phyloP scores from a whole-genome alignment of 1,284 basidiomycete species.

The Grifola frondosa region DNA sequence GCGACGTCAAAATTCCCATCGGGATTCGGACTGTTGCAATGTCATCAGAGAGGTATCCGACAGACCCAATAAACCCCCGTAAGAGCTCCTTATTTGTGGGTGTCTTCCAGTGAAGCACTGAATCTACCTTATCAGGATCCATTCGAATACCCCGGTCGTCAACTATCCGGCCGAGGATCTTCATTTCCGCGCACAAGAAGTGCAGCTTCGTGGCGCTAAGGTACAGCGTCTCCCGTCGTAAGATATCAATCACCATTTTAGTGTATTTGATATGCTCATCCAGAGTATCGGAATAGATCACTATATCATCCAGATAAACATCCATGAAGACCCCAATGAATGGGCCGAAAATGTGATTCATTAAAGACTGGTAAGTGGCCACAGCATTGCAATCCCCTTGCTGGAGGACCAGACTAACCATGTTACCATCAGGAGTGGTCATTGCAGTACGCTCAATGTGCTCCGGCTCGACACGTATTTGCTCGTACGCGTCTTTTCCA shows the following conservation, averaged over 20 bases:
- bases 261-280: slow-evolving; percentile 29
- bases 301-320: slow-evolving; percentile 29
- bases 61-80: slow-evolving; percentile 18
- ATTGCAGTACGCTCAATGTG: slow-evolving; percentile 14
- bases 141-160: slow-evolving; percentile 30
- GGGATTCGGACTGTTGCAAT: slow-evolving; percentile 20
- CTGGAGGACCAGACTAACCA: slow-evolving; percentile 26
- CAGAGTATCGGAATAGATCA: slow-evolving; percentile 27
- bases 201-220: slow-evolving; percentile 29
- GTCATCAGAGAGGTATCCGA: slow-evolving; percentile 16
- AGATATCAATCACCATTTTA: slow-evolving; percentile 21
- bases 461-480: slow-evolving; percentile 14
- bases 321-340: slow-evolving; percentile 24
- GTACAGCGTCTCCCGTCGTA: slow-evolving; percentile 24
- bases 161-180: slow-evolving; percentile 33
- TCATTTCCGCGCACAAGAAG: slow-evolving; percentile 24
- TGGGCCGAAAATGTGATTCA: slow-evolving; percentile 33
- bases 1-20: slow-evolving; percentile 18
- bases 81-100: slow-evolving; percentile 22
- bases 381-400: slow-evolving; percentile 37
- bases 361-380: slow-evolving; percentile 35
- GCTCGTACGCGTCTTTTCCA: slow-evolving; percentile 15
- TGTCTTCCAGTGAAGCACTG: slow-evolving; percentile 31
- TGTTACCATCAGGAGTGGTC: slow-evolving; percentile 31
- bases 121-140: slow-evolving; percentile 32